phyloP scores from a whole-genome alignment of 2,329 filamentous ascomycete species.

The Bipolaris zeicola region DNA sequence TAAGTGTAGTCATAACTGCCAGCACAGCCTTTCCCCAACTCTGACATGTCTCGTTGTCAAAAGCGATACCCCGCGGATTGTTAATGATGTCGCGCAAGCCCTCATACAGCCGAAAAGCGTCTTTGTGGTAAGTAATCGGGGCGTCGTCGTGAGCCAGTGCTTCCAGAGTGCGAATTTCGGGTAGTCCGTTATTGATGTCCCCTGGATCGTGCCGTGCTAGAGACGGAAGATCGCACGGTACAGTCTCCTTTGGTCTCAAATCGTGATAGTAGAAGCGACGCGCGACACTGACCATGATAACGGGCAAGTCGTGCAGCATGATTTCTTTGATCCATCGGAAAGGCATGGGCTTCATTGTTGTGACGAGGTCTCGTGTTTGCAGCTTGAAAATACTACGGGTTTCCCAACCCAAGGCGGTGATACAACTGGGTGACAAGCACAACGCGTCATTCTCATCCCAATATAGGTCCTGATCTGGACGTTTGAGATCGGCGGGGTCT shows the following conservation, averaged over 20 bases:
- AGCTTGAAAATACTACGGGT: neutral
- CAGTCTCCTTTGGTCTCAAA: neutral
- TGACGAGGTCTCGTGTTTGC: neutral
- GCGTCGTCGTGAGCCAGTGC: neutral
- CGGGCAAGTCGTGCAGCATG: neutral
- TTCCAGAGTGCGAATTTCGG: neutral
- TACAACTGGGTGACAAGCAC: neutral
- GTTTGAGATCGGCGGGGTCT: no score
- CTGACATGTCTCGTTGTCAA: neutral
- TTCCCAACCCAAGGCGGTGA: neutral
- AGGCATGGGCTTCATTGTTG: neutral
- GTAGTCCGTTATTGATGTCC: rapidly evolving
- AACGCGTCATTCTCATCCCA: neutral
- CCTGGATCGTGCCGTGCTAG: neutral
- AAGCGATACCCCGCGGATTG: neutral
- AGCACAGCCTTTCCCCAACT: neutral
- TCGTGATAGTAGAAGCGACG: neutral
- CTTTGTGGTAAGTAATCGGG: neutral
- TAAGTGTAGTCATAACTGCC: neutral
- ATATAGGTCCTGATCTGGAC: no score
- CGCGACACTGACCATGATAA: neutral
- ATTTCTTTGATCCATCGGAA: neutral
- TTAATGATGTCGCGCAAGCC: neutral
- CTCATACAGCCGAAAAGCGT: neutral
- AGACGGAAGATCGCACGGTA: neutral